Conservation (phyloP, 2,329 filamentous ascomycete species). For the Gaeumannomyces tritici region DNA sequence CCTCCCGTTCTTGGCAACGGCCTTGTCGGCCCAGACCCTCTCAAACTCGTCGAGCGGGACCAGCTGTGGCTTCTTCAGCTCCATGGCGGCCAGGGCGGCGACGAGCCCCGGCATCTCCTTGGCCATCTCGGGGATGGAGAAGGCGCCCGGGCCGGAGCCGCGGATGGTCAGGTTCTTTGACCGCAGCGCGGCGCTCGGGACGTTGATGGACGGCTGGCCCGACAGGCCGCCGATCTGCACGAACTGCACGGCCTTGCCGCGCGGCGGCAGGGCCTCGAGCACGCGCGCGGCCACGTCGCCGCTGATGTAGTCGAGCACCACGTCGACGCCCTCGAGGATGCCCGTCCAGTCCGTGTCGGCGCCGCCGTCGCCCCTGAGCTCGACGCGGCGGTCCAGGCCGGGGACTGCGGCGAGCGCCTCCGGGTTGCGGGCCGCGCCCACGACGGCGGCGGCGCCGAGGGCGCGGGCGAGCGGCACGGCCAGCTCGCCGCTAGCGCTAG, state of each 20-base stretch:
- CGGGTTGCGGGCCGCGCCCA: conserved; percentile 40
- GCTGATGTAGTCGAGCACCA: conserved; percentile 49
- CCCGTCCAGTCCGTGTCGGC: conserved; percentile 30
- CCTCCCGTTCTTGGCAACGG: not conserved
- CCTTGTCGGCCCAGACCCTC: conserved; percentile 18
- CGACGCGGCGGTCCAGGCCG: conserved; percentile 33
- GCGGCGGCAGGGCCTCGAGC: conserved; percentile 25
- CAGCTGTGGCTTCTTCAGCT: conserved; percentile 11
- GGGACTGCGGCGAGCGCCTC: conserved; percentile 26
- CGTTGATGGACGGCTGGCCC: conserved; percentile 20
- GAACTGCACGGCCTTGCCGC: conserved; percentile 34
- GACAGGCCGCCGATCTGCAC: conserved; percentile 41
- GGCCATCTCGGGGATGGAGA: conserved; percentile 21
- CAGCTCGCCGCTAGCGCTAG: conserved; percentile 63
- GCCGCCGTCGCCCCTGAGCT: conserved; percentile 26
- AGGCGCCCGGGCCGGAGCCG: conserved; percentile 35
- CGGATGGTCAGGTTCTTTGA: conserved; percentile 37
- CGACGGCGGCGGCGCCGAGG: conserved; percentile 37
- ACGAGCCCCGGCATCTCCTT: conserved; percentile 18
- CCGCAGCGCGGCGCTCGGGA: conserved; percentile 34
- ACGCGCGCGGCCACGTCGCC: conserved; percentile 32
- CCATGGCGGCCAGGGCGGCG: conserved; percentile 17
- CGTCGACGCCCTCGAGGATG: conserved; percentile 33
- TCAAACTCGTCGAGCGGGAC: conserved; percentile 23
- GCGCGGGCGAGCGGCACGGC: conserved; percentile 36